Base-by-base conservation (phyloP, 163 green algal species). In the Scenedesmus sp. region DNA sequence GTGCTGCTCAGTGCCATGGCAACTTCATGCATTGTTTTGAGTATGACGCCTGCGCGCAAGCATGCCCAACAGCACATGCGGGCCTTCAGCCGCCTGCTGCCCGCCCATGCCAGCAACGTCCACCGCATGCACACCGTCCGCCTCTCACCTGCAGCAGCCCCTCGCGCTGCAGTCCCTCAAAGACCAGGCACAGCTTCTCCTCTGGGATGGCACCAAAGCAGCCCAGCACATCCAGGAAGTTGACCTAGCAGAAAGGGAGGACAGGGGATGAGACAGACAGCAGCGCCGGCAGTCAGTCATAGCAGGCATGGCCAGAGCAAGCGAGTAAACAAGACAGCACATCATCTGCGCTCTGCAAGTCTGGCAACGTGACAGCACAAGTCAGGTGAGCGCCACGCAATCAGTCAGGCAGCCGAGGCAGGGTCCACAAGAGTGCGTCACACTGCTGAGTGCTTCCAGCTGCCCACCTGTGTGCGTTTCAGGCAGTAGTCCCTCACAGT, bases 151-250 rank as follows among this genome's bases (percentile, higher is more conserved):
- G n/a, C 18, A 90, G n/a, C 46, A 90, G 85, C 20, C 49, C 85
- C 85, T 90, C 85, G 12, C 85, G 40, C 33, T 59, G 43, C 44
- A 90, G 70, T 12, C 85, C 85, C 13, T 90, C 85, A 40, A 90
- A 76, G 6, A 83, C 85, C 46, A 44, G 59, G 42, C n/a, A 22
- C 44, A 90, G 72, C 85, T 90, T 42, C 30, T 61, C 33, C 26
- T 56, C 46, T 16, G 61, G 37, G 42, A 84, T 40, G 1, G 56
- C 49, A 49, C 49, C 53, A 56, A 90, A 90, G 44, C 35, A 30
- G 30, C 16, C 46, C 72, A 90, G 40, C 46, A 79, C 44, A 42
- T 90, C 85, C 46, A 90, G 6, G 40, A 85, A 90, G 70, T 73
- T 53, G 40, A 90, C 83, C 65, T 76, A 72, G 59, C 22, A 24